A percentile compares a stretch with the other conserved stretches of the same genome.
Evolutionary conservation across 441 rosid genomes (phyloP).

Genomic region (Macaranga tanarius): DNA sequence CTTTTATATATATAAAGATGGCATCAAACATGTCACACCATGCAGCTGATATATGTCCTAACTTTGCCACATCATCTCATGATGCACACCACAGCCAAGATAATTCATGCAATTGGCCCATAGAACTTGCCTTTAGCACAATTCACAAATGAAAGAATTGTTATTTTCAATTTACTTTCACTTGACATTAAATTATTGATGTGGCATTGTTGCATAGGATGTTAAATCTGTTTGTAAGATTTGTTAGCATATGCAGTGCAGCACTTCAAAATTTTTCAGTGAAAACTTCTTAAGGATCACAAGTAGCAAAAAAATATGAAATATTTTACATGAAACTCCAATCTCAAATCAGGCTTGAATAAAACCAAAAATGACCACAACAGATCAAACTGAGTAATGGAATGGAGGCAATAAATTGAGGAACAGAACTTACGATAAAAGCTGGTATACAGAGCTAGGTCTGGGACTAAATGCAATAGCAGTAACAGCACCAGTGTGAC

Average conservation of each 20-base stretch:
- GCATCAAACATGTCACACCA: not conserved
- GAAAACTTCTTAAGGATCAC: constrained; percentile 20
- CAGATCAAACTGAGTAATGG: constrained; percentile 12
- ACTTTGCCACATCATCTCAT: not conserved
- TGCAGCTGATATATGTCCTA: not conserved
- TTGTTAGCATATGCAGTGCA: not conserved
- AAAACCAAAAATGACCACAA: constrained; percentile 7
- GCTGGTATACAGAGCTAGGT: constrained; percentile 75
- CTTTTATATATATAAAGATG: not conserved
- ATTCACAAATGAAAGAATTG: not conserved
- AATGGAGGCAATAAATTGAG: constrained; percentile 11
- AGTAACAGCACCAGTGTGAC: constrained; percentile 95
- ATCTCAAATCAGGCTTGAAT: constrained; percentile 13
- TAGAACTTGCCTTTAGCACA: not conserved
- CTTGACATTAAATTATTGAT: not conserved
- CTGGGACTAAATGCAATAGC: constrained; percentile 97
- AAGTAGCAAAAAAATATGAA: constrained; percentile 6
- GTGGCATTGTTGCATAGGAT: not conserved
- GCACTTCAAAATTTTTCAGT: constrained; percentile 3
- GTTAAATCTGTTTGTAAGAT: not conserved
- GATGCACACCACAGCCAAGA: constrained; percentile 2
- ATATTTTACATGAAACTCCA: constrained; percentile 20
- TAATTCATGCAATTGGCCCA: not conserved
- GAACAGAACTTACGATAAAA: constrained; percentile 78
- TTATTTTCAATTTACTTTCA: not conserved